phyloP scores from a whole-genome alignment of 2,329 filamentous ascomycete genomes.

The Cladosporium sp. region DNA sequence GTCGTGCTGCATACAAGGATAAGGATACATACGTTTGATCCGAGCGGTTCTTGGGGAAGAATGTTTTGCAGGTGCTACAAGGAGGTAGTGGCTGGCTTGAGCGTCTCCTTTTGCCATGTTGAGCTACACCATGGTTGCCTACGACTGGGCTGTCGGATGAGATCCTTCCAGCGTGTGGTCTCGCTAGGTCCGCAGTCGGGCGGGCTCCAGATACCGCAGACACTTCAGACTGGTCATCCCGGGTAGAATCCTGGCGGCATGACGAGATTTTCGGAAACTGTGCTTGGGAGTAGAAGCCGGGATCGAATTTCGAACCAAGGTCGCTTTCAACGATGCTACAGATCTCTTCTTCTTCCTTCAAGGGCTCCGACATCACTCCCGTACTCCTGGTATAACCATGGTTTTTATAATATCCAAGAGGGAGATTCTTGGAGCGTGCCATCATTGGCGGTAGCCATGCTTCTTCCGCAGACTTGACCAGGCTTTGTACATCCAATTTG shows the following conservation, averaged over 20 bases:
- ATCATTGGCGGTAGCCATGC: background rate
- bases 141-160: background rate
- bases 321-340: background rate
- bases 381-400: background rate
- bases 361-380: conserved; percentile 4
- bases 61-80: background rate
- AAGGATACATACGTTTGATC: conserved; percentile 19
- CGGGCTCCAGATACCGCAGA: background rate
- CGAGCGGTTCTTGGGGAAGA: conserved; percentile 20
- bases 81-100: conserved; percentile 1
- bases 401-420: background rate
- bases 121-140: background rate
- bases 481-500: background rate
- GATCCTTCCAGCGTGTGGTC: background rate
- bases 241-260: background rate
- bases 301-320: background rate
- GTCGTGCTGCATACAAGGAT: background rate
- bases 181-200: background rate
- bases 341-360: background rate
- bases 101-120: background rate
- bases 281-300: background rate
- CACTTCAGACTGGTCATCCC: background rate
- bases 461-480: conserved; percentile 5
- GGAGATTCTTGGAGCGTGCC: background rate
- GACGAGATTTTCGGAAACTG: background rate